Percentiles rank a stretch among this genome's conserved stretches.
phyloP scores from a whole-genome alignment of 805 yeast genomes.

The Suhomyces faveliae region DNA sequence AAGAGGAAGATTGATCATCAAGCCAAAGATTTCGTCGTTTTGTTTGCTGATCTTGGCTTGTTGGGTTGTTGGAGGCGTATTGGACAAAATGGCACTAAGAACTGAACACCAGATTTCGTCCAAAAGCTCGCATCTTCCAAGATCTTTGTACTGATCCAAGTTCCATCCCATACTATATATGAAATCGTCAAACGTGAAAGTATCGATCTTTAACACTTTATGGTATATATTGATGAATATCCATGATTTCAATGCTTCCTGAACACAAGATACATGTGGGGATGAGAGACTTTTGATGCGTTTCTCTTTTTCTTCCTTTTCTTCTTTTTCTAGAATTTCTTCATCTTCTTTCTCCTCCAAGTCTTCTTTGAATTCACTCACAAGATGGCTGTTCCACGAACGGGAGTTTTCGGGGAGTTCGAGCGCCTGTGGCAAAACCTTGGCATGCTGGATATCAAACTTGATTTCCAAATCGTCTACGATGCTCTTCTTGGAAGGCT shows the following conservation, averaged over 20 bases:
- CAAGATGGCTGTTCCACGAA: conserved; percentile 18
- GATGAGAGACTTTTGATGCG: conserved; percentile 14
- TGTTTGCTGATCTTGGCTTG: conserved; percentile 37
- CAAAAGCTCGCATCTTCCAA: conserved; percentile 50
- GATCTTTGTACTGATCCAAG: conserved; percentile 33
- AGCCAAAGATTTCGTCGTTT: conserved; percentile 29
- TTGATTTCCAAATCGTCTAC: conserved; percentile 29
- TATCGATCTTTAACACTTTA: conserved; percentile 60
- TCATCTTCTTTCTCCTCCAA: conserved; percentile 1
- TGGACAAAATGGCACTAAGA: conserved; percentile 53
- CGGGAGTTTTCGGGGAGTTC: conserved; percentile 26
- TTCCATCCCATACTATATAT: conserved; percentile 55
- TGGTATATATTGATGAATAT: conserved; percentile 70
- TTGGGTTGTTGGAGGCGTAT: conserved; percentile 24
- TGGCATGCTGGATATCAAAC: conserved; percentile 32
- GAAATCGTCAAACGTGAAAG: conserved; percentile 79
- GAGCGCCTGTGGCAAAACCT: conserved; percentile 22
- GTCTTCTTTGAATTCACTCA: conserved; percentile 10
- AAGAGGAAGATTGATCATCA: conserved; percentile 32
- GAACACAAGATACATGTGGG: conserved; percentile 18
- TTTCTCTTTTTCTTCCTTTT: background rate
- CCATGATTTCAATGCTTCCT: conserved; percentile 68
- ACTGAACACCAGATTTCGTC: conserved; percentile 70
- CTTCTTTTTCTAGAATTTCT: background rate
- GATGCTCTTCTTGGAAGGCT: conserved; percentile 30